Base-by-base conservation (phyloP, 1,284 basidiomycete species). In the Volvariella volvacea region DNA sequence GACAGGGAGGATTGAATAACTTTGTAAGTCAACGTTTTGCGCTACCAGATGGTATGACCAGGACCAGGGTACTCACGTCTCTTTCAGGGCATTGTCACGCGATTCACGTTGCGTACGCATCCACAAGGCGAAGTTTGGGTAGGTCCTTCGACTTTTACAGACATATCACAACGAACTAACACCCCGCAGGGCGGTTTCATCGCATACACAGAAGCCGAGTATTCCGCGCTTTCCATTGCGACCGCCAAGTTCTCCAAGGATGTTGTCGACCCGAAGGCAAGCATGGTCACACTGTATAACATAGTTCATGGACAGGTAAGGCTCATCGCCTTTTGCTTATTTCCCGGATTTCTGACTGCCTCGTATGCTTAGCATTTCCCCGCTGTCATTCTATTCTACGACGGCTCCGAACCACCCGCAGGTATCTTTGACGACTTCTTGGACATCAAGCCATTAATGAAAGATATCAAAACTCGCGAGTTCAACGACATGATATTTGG, bases 241-340 rank as follows among this genome's bases (percentile, higher is more conserved):
- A 67, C 67, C 0, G 61, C 63, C 14, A 63, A 66, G n/a, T 80
- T 78, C 54, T 53, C 63, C 2, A 54, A 58, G 14, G 64, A 62
- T 3, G 66, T 67, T 4, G 68, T 55, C 0, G 76, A 78, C 50
- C 74, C 74, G 0, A 80, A 78, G 55, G 80, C 79, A 3, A 60
- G 52, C 2, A 62, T 76, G 12, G 66, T 80, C 30, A 65, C 71
- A 0, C 63, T 74, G 0, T 76, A 69, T 45, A 74, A 71, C 46
- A 70, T 63, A 42, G 19, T 67, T 4, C 48, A 64, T 6, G 71
- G 68, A 15, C 39, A 61, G 51, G 71, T 70, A 44, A 39, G 50
- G n/a, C n/a, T n/a, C n/a, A n/a, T n/a, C n/a, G n/a, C n/a, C n/a
- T n/a, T n/a, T n/a, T n/a, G n/a, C n/a, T n/a, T n/a, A n/a, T n/a